Conservation (phyloP, 192 early-diverging fungal genomes). For the Backusella westeae region DNA sequence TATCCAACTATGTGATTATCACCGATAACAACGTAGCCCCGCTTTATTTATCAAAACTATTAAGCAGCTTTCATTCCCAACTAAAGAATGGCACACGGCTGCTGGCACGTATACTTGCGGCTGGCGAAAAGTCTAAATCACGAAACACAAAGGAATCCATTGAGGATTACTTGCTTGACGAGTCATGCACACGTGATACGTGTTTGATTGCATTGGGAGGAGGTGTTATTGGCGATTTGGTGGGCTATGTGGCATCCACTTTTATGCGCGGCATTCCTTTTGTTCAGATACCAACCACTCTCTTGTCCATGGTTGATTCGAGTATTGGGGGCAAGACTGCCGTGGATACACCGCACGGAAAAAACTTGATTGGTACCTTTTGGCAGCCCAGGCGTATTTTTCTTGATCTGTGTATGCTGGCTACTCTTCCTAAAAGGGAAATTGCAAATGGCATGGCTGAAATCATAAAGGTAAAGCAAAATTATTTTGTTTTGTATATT, state of each 20-base stretch:
- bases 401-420: constrained; percentile 81
- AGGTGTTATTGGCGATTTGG: constrained; percentile 93
- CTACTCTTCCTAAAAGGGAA: constrained; percentile 86
- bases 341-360: constrained; percentile 88
- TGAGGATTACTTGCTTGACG: constrained; percentile 84
- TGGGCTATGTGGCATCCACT: constrained; percentile 92
- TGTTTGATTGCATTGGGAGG: constrained; percentile 90
- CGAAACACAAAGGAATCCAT: constrained; percentile 78
- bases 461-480: constrained; percentile 62
- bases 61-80: constrained; percentile 46
- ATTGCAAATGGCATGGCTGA: constrained; percentile 96
- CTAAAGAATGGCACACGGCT: constrained; percentile 47
- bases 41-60: constrained; percentile 65
- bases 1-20: constrained; percentile 85
- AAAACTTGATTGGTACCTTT: constrained; percentile 96
- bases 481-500: not conserved
- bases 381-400: constrained; percentile 92
- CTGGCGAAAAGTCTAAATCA: constrained; percentile 88
- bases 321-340: constrained; percentile 97
- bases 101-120: constrained; percentile 72
- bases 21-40: constrained; percentile 84
- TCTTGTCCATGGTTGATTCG: constrained; percentile 96
- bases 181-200: constrained; percentile 87
- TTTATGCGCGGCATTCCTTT: constrained; percentile 96
- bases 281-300: constrained; percentile 91